Base-by-base conservation (phyloP, 805 yeast species). In the Torulaspora microellipsoides region DNA sequence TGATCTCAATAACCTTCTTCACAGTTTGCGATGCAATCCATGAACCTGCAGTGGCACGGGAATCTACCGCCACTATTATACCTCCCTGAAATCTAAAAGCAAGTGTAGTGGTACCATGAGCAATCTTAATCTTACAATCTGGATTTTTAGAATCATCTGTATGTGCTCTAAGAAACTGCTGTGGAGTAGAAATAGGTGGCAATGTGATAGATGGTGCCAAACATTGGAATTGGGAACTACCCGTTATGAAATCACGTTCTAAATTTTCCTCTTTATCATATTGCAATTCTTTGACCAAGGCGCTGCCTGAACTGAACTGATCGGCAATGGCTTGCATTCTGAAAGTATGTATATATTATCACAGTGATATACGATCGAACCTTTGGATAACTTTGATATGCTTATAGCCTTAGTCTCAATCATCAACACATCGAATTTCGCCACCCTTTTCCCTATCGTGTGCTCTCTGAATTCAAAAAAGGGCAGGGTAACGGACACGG, bases 11-110 rank as follows among this genome's bases (percentile, higher is more conserved):
- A 43, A 93, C 99, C 68, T 93, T 93, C 69, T 91, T 91, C 51
- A 93, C 99, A 2, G 97, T 89, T 66, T 90, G 97, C 12, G 97
- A 89, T 15, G 97, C 98, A 57, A 93, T 84, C 97, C 97, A 91
- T 59, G 85, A 82, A 36, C 99, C 99, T 2, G 95, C 96, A 8
- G 98, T 85, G 46, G 99, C 99, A 67, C 99, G 81, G 34, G 97
- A 89, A 70, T 93, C 99, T 9, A 93, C 99, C 0, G 98, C 98
- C 41, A 93, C 97, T 31, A 84, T 72, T 54, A 93, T 90, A 17
- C 99, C 99, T 23, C 91, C 96, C 69, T 91, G 81, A 68, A 90
- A 93, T 66, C 97, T 77, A 72, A 93, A 93, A 8, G 98, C 96
- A 57, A 93, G 73, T 11, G 99, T 93, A 6, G 99, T 93, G n/a